Conservation (phyloP, 768 basidiomycete genomes). For the Trametes cinnabarina region DNA sequence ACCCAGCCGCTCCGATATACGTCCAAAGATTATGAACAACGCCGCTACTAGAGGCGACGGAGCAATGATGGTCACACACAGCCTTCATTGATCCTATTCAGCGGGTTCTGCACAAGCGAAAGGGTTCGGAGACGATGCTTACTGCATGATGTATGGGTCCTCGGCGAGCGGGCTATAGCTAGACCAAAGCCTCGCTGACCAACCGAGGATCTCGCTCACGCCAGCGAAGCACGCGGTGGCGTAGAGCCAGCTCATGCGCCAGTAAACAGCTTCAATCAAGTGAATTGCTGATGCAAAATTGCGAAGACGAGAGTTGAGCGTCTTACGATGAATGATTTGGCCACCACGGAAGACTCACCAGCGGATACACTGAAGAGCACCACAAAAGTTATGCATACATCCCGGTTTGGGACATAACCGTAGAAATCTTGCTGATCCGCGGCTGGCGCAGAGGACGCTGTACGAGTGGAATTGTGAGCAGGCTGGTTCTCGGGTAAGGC, state of each 20-base stretch:
- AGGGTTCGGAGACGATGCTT: not conserved
- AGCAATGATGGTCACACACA: conserved; percentile 46
- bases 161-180: conserved; percentile 25
- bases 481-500: not conserved
- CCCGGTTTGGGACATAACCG: conserved; percentile 9
- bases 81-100: too few relatives aligned
- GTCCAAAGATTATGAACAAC: conserved; percentile 57
- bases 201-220: conserved; percentile 37
- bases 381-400: conserved; percentile 15
- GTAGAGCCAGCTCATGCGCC: conserved; percentile 35
- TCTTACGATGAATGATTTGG: too few relatives aligned
- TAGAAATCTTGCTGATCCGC: conserved; percentile 1
- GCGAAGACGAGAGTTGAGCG: too few relatives aligned
- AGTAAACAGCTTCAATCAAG: conserved; percentile 29
- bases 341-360: conserved; percentile 5
- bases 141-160: conserved; percentile 43
- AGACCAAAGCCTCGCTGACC: conserved; percentile 38
- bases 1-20: conserved; percentile 43
- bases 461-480: not conserved
- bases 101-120: too few relatives aligned
- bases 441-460: not conserved
- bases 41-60: conserved; percentile 58
- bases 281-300: conserved; percentile 6
- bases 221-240: conserved; percentile 33
- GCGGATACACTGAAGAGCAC: conserved; percentile 18